Evolutionary conservation across 2,329 filamentous ascomycete genomes (phyloP).

Genomic region (Epichloe sibirici): DNA sequence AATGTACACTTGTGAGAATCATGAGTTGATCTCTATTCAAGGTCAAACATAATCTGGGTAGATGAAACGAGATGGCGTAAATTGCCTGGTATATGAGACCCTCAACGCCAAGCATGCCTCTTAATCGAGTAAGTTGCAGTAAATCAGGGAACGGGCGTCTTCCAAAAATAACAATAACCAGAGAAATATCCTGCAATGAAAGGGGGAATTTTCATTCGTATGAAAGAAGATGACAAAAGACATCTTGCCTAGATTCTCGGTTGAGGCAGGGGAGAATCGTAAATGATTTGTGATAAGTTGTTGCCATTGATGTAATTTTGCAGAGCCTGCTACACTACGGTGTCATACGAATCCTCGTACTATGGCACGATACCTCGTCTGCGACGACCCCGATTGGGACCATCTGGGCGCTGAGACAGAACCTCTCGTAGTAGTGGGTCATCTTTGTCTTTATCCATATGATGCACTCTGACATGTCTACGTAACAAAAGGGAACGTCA

Average conservation of each 20-base stretch:
- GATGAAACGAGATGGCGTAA: conserved; percentile 2
- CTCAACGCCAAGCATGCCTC: conserved; percentile 7
- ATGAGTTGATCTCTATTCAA: neutral
- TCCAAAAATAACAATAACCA: neutral
- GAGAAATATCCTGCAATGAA: neutral
- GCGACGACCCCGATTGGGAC: conserved; percentile 67
- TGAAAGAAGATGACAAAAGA: neutral
- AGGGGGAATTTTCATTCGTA: neutral
- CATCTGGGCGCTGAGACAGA: conserved; percentile 73
- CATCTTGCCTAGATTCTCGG: neutral
- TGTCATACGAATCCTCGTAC: neutral
- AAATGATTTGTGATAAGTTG: neutral
- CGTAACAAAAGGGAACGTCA: conserved; percentile 2
- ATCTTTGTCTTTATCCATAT: conserved; percentile 80
- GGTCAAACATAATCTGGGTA: neutral
- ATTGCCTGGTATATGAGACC: conserved; percentile 7
- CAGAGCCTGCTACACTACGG: neutral
- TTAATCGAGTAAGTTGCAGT: neutral
- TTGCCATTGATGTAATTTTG: neutral
- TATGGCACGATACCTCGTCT: conserved; percentile 42
- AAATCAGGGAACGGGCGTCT: neutral
- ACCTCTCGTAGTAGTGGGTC: conserved; percentile 73
- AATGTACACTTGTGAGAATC: neutral
- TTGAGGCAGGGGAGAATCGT: neutral
- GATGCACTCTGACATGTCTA: conserved; percentile 88